Conservation (phyloP, 345 rosid species). For the Populus nigra region DNA sequence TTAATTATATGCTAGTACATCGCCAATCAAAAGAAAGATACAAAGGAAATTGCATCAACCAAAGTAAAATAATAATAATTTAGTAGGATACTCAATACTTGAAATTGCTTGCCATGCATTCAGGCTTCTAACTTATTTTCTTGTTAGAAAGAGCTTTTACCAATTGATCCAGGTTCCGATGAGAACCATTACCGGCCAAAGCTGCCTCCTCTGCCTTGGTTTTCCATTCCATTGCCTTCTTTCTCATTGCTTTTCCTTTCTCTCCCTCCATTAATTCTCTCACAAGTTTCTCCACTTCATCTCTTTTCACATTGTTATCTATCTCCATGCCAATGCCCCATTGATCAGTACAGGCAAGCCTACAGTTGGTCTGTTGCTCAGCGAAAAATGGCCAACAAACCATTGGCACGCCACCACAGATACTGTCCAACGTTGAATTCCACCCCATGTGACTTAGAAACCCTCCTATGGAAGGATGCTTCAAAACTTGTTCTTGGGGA, state of each 20-base stretch:
- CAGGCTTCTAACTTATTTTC: neutral
- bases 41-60: too few species aligned
- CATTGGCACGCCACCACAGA: slow-evolving; percentile 20
- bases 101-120: neutral
- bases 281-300: slow-evolving; percentile 12
- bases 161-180: neutral
- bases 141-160: neutral
- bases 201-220: neutral
- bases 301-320: slow-evolving; percentile 11
- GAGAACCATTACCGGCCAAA: neutral
- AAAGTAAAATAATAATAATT: too few species aligned
- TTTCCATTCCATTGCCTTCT: slow-evolving; percentile 12
- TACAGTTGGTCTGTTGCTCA: slow-evolving; percentile 22
- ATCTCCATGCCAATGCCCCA: slow-evolving; percentile 28
- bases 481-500: slow-evolving; percentile 21
- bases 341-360: slow-evolving; percentile 14
- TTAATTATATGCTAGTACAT: too few species aligned
- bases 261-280: slow-evolving; percentile 5
- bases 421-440: slow-evolving; percentile 28
- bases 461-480: slow-evolving; percentile 21
- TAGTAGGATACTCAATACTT: too few species aligned
- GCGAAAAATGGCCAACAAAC: slow-evolving; percentile 24
- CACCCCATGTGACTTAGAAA: slow-evolving; percentile 32
- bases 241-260: slow-evolving; percentile 7
- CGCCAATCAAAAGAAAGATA: too few species aligned